Percentiles rank a stretch among this genome's conserved stretches.
Evolutionary conservation across 345 rosid species (phyloP).

Genomic region (Eucalyptus pumila): DNA sequence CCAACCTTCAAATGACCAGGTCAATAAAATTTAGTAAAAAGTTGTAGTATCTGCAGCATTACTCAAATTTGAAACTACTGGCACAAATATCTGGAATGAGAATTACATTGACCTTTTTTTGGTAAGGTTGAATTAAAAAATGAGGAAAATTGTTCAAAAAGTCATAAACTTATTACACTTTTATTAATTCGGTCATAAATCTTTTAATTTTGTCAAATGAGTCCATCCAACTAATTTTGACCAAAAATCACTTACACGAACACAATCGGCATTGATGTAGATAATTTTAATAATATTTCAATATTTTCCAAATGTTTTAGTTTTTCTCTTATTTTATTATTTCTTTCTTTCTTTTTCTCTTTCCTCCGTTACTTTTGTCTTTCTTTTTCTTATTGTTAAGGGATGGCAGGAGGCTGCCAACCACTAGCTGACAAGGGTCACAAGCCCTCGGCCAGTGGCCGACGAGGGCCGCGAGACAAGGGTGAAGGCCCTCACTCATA

Average conservation of each 20-base stretch:
- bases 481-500: too few relatives aligned
- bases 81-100: not conserved
- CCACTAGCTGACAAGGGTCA: not conserved
- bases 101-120: not conserved
- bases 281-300: too few relatives aligned
- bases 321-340: not conserved
- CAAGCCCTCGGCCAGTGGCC: not conserved
- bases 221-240: not conserved
- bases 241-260: accelerated
- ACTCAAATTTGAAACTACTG: not conserved
- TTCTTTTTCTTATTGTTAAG: not conserved
- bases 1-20: not conserved
- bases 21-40: not conserved
- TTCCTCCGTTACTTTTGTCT: not conserved
- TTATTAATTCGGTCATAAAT: too few relatives aligned
- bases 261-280: not conserved
- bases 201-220: not conserved
- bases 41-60: not conserved
- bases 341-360: too few relatives aligned
- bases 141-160: not conserved
- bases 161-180: too few relatives aligned
- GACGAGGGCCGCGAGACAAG: not conserved
- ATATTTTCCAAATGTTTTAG: too few relatives aligned
- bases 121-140: not conserved
- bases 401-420: not conserved